phyloP scores from a whole-genome alignment of 139 green algal genomes.

The Nannochloris sp. region DNA sequence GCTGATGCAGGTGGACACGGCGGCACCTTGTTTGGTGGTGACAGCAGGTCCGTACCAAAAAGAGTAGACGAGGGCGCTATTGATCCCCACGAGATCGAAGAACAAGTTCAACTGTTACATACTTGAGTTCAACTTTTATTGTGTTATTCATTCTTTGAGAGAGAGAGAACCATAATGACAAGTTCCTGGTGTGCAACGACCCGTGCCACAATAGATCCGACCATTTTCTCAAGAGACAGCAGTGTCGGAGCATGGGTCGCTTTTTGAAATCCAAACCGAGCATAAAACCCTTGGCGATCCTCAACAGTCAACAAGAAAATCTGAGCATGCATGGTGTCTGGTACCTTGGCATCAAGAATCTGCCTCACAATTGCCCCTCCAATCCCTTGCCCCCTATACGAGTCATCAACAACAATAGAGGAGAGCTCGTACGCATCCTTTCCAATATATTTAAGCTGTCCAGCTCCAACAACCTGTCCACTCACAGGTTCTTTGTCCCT shows the following conservation, averaged over 20 bases:
- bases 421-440: constrained; percentile 3
- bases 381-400: constrained; percentile 8
- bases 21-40: background rate
- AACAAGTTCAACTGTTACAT: background rate
- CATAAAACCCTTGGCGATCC: constrained; percentile 1
- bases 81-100: background rate
- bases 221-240: constrained; percentile 1
- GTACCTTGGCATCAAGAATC: background rate
- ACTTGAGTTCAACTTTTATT: background rate
- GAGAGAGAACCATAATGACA: constrained; percentile 3
- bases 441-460: background rate
- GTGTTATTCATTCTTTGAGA: background rate
- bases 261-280: constrained; percentile 2
- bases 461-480: background rate
- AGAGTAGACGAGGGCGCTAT: background rate
- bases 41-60: background rate
- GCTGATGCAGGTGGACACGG: background rate
- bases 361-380: background rate
- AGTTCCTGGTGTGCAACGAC: background rate
- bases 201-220: constrained; percentile 1
- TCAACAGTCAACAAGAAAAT: constrained; percentile 1
- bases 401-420: constrained; percentile 1
- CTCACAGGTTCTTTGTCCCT: background rate
- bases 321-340: background rate
- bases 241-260: background rate